Base-by-base conservation (phyloP, 2,329 filamentous ascomycete species). In the Cercospora sp. region DNA sequence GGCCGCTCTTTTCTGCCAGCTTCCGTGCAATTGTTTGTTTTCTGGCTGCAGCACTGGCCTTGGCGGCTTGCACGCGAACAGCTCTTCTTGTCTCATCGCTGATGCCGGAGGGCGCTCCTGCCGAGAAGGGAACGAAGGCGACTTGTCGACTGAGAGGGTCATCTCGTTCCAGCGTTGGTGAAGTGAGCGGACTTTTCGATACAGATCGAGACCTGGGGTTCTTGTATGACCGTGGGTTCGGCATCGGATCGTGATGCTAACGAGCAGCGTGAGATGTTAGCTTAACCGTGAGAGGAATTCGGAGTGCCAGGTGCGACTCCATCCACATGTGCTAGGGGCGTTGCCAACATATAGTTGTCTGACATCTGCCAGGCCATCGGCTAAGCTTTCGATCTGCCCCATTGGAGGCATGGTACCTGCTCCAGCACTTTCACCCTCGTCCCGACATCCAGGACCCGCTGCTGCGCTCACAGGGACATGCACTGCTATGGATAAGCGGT, bases 81-180 rank as follows among this genome's bases (percentile, higher is more conserved):
- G 72, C 72, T 60, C 67, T 68, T 23, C 71, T 57, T 4, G 64
- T 69, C 23, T 72, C 72, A 36, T 65, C 69, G 67, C 68, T 71
- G 23, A 72, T 60, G 20, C 68, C 69, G 16, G 66, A 67, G 10
- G 66, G 64, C n/a, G 66, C 69, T 18, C 72, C 69, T n/a, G 65
- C 66, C 33, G 71, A 60, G 60, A 74, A 73, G 12, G 71, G 67
- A 2, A 74, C 72, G 58, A 74, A 74, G 12, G 72, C 70, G 28
- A 70, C 67, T 51, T 64, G 53, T 60, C 66, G 57, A 65, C 30
- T 60, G 18, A 67, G 30, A 13, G 68, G 68, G 23, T 69, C 68
- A 26, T 65, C 68, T 53, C 63, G 65, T 63, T 69, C 68, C 3
- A 51, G 12, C 20, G 31, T 30, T 20, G 68, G 68, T 8, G 68